These are phyloP conservation scores for Mimosa bimucronata DNA, from an alignment of 306 rosid species.

Conservation along the genomic window DNA sequence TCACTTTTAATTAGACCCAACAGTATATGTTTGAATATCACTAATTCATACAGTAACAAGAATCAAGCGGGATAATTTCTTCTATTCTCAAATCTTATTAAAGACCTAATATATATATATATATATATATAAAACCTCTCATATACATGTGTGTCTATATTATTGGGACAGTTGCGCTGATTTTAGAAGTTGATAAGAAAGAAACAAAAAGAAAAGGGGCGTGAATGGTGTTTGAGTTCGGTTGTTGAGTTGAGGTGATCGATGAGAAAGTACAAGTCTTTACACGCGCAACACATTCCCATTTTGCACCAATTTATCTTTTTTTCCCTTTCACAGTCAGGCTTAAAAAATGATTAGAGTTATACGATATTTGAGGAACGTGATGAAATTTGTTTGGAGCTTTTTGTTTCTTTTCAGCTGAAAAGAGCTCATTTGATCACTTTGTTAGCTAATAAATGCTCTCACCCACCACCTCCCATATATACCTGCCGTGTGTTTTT, in stretches of 20 bases:
- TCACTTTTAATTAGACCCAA: too few relatives aligned
- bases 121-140: neutral
- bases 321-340: neutral
- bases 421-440: neutral
- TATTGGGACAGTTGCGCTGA: neutral
- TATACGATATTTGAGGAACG: neutral
- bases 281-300: neutral
- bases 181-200: neutral
- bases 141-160: neutral
- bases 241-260: slow-evolving; percentile 13
- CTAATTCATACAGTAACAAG: too few relatives aligned
- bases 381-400: neutral
- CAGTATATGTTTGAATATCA: too few relatives aligned
- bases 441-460: neutral
- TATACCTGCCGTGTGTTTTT: neutral
- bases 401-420: slow-evolving; percentile 12
- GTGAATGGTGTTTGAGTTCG: neutral
- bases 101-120: neutral
- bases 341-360: neutral
- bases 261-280: neutral
- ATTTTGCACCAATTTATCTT: neutral
- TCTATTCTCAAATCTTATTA: neutral
- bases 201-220: neutral
- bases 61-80: neutral
- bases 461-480: neutral